Evolutionary conservation across 2,329 filamentous ascomycete species (phyloP), one percentile per base, ranked within the genome.

Genomic region (Pseudogymnoascus sp.): DNA sequence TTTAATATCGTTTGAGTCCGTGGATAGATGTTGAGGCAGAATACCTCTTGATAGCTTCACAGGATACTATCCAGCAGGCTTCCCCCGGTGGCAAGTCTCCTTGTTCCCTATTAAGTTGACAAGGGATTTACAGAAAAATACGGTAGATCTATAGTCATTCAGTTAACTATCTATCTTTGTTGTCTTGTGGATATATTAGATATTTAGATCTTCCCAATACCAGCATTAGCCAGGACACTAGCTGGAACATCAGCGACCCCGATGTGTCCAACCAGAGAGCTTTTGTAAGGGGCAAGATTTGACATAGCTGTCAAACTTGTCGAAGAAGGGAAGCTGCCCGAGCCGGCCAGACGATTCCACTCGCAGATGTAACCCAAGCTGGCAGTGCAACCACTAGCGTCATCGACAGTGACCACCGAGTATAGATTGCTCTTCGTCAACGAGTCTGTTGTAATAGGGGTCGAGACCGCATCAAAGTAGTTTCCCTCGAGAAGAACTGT

Each of bases 401-500:
- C 50, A 5, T 59, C 50, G n/a, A 59, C 50, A 26, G 50, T 59
- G 46, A 59, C 50, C 4, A 59, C 50, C 8, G 26, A 31, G 50
- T 59, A 31, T 1, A 59, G 26, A 8, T 59, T 35, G 50, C 50
- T 43, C 19, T 43, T 43, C 5, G 40, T 43, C 40, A 43, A 12
- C 40, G 40, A 43, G 12, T 43, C 40, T 11, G 40, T 43, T 43
- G 40, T 43, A 43, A 43, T 43, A 37, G 77, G 76, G 14, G 74
- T 76, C 6, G 72, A 72, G 60, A 79, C 76, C 8, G 74, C 68
- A 41, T 75, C 70, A 68, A 81, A 80, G 62, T 75, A 74, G 70
- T 81, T 80, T 38, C 78, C 79, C 67, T 81, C 79, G 26, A 79
- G 70, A 4, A 79, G 66, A 6, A 74, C 72, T 16, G 71, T 71